Evolutionary conservation across 2,329 filamentous ascomycete genomes (phyloP).

Genomic region (Teratosphaeria epicoccoides): DNA sequence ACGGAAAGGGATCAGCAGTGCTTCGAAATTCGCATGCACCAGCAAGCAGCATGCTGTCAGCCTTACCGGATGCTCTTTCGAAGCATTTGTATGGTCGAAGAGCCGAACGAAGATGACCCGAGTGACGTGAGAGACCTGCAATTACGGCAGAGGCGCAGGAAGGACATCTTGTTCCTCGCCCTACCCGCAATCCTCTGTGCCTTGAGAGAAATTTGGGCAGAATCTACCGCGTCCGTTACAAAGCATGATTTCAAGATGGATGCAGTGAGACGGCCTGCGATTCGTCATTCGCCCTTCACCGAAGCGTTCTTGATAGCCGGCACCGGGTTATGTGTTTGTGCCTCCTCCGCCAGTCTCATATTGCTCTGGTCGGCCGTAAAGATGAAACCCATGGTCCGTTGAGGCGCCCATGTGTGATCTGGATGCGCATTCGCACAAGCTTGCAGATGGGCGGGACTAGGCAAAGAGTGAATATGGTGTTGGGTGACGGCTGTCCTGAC

Average conservation of each 20-base stretch:
- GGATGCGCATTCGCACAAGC: background rate
- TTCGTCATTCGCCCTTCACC: background rate
- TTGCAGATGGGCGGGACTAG: background rate
- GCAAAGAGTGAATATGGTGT: background rate
- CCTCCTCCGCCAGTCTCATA: too few relatives aligned
- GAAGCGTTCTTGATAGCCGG: background rate
- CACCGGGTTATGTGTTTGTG: background rate
- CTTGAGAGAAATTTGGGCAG: background rate
- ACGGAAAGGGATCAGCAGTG: conserved; percentile 46
- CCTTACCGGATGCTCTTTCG: conserved; percentile 40
- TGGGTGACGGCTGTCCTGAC: background rate
- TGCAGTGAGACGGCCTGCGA: background rate
- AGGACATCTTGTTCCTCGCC: background rate
- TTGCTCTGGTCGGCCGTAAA: background rate
- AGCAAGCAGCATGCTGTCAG: background rate
- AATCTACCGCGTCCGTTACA: background rate
- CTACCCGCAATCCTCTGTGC: conserved; percentile 1
- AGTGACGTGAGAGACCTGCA: background rate
- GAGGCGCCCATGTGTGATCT: background rate
- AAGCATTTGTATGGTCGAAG: conserved; percentile 36
- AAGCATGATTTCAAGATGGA: background rate
- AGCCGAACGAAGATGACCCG: conserved; percentile 1
- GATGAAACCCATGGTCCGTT: background rate
- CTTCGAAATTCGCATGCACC: background rate
- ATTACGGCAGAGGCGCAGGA: background rate